Conservation (phyloP, 2,329 filamentous ascomycete species). For the Lasiodiplodia sp. region DNA sequence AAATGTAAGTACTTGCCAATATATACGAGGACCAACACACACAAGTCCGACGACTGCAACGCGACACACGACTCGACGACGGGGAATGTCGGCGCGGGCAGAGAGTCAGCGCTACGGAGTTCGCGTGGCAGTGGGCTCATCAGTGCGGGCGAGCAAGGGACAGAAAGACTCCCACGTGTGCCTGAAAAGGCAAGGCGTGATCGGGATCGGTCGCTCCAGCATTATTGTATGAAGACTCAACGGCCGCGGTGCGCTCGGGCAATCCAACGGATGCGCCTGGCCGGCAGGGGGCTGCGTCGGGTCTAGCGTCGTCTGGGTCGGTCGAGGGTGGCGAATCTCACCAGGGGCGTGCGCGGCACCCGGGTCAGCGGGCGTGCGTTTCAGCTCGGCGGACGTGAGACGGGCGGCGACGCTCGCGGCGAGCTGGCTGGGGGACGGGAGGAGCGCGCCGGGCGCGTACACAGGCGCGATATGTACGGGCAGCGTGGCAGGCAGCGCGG, state of each 20-base stretch:
- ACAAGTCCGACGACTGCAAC: not conserved
- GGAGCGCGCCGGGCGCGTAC: not conserved
- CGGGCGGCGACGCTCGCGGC: not conserved
- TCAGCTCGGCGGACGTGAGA: not conserved
- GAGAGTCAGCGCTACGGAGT: not conserved
- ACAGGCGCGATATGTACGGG: slow-evolving; percentile 6
- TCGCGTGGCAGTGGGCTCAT: not conserved
- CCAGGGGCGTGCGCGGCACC: slow-evolving; percentile 18
- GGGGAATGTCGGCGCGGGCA: not conserved
- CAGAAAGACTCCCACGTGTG: not conserved
- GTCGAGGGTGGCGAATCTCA: slow-evolving; percentile 21
- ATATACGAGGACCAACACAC: not conserved
- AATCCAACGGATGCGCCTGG: not conserved
- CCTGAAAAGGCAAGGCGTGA: slow-evolving; percentile 11
- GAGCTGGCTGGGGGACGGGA: not conserved
- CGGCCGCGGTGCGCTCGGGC: not conserved
- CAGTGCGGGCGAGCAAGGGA: slow-evolving; percentile 7
- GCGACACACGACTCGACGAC: not conserved
- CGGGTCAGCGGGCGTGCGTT: slow-evolving; percentile 10
- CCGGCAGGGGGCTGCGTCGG: slow-evolving; percentile 5
- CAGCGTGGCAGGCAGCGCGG: not conserved
- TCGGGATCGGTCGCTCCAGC: slow-evolving; percentile 10
- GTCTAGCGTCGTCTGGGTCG: slow-evolving; percentile 10
- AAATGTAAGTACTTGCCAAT: not conserved
- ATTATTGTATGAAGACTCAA: slow-evolving; percentile 3